Evolutionary conservation across 768 basidiomycete genomes (phyloP), one percentile per base, ranked within the genome.

Genomic region (Psilocybe cyanescens): DNA sequence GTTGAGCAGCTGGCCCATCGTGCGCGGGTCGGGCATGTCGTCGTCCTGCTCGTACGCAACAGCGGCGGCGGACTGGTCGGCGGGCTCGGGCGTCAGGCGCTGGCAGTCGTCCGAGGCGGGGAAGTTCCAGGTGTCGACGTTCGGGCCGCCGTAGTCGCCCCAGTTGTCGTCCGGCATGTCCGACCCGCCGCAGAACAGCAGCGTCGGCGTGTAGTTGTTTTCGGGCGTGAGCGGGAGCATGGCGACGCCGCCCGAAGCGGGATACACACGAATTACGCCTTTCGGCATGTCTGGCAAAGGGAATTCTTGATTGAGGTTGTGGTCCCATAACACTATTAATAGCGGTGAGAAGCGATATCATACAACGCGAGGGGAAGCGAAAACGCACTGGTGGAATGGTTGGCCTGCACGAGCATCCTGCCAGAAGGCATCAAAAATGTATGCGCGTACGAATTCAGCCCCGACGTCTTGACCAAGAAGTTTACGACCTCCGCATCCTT

Each of bases 1-100:
- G 41, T 83, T 81, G 74, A 96, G 87, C 73, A 97, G 94, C 70
- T 94, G 92, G n/a, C 95, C 94, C 95, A 98, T 98, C 24, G 91
- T 92, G 24, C 94, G 84, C 0, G 85, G 84, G 60, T 87, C 81
- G 8, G 86, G 78, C 82, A 95, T 87, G 63, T 85, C 74, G 63
- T 96, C 95, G 63, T 95, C 94, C 66, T 90, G 81, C 11, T 79
- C 74, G 70, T 92, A 94, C 0, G 24, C 24, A 2, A 24, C 24
- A 2, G 66, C 73, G 0, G 86, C 79, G 0, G 80, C 41, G 0
- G 88, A 84, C 2, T 89, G 89, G 56, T 90, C 89, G 1, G 70
- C 68, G 39, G 92, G 92, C 70, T 97, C 94, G 0, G 97, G 95
- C 0, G 90, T 94, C 69, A 99, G 88, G 31, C 90, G 82, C 62